phyloP scores from a whole-genome alignment of 306 rosid species.

The Myrica gale region DNA sequence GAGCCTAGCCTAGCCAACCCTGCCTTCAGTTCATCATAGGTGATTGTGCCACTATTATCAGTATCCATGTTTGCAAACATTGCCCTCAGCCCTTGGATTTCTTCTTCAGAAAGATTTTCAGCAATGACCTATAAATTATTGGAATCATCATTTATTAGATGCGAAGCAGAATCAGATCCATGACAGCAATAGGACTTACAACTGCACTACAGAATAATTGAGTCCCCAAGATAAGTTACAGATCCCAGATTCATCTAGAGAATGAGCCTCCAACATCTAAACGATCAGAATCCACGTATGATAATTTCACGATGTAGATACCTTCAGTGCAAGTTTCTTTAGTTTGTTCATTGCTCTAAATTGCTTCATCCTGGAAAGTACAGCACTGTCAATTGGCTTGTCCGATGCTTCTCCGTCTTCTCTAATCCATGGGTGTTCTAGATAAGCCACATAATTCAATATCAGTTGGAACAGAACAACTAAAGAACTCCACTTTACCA shows the following conservation, averaged over 20 bases:
- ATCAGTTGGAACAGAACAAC: slow-evolving; percentile 23
- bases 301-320: neutral
- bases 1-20: slow-evolving; percentile 87
- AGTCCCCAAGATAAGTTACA: neutral
- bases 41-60: slow-evolving; percentile 82
- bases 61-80: slow-evolving; percentile 86
- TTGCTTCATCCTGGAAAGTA: slow-evolving; percentile 91
- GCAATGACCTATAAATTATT: slow-evolving; percentile 66
- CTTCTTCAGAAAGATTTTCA: slow-evolving; percentile 82
- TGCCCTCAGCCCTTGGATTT: slow-evolving; percentile 85
- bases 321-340: slow-evolving; percentile 80
- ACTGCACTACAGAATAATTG: neutral
- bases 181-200: neutral
- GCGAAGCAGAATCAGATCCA: slow-evolving; percentile 7
- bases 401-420: slow-evolving; percentile 90
- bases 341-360: slow-evolving; percentile 93
- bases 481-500: neutral
- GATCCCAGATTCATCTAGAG: neutral
- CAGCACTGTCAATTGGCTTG: slow-evolving; percentile 90
- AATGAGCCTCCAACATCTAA: neutral
- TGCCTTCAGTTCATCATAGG: slow-evolving; percentile 69
- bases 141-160: slow-evolving; percentile 7
- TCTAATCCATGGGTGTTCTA: slow-evolving; percentile 92
- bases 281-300: neutral
- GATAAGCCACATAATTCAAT: slow-evolving; percentile 29